Base-by-base conservation (phyloP, 352 stramenopile species). In the Thraustochytrium striatum region DNA sequence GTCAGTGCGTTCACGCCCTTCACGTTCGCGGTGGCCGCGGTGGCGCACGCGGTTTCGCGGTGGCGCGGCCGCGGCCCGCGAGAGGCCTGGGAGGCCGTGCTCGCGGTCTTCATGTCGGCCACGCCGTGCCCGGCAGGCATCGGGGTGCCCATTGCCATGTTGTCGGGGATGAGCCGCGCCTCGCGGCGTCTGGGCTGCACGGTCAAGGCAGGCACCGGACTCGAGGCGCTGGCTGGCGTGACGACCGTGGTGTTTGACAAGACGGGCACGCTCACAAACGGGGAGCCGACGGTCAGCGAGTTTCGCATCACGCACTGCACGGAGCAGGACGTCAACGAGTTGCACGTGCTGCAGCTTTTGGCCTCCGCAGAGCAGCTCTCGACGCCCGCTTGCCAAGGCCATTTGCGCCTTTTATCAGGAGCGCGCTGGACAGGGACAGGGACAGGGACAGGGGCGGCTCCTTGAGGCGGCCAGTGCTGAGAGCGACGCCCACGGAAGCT, bases 101-200 rank as follows among this genome's bases (percentile, higher is more conserved):
- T 80, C 8, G 41, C 70, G 7, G 70, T 80, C 39, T 75, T 80
- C 41, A 80, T 80, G 70, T 80, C 70, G 3, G 70, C 70, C 9
- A 80, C 70, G 0, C 55, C 70, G 2, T 80, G 70, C 41, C 70
- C 70, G 11, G 55, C 58, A 3, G 55, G 39, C 16, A 80, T 80
- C 25, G 70, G 70, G 11, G 70, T 80, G 9, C 70, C 70, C 13
- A 70, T 80, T 28, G 55, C 55, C 28, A 57, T 80, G 38, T 39
- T 80, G 25, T 69, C 70, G 5, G 70, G 70, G 21, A 80, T 80
- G 70, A 70, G 55, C 35, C 35, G 57, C 1, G 55, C 58, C 13
- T 53, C 35, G 16, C 55, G 30, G 21, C 70, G 50, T 28, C 39
- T 65, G 19, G 70, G 70, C 16, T 32, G 32, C 39, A 80, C 55